Evolutionary conservation across 2,329 filamentous ascomycete genomes (phyloP).

Genomic region (Aspergillus viridinutans): DNA sequence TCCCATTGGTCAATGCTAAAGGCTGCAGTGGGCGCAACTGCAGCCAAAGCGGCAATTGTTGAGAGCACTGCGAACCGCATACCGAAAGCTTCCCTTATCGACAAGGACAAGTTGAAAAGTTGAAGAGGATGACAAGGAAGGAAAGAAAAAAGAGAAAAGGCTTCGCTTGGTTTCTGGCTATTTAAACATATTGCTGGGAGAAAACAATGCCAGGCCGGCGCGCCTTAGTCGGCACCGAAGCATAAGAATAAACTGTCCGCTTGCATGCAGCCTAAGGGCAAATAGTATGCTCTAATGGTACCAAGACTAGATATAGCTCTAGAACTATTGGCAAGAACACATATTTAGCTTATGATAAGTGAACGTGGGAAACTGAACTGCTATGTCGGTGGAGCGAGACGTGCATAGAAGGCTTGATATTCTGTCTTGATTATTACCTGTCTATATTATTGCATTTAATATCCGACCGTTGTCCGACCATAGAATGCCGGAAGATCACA

Average conservation of each 20-base stretch:
- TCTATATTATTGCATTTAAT: too few species aligned
- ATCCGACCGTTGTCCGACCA: too few species aligned
- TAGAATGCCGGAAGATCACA: too few species aligned
- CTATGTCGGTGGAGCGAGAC: too few species aligned
- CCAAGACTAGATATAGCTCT: background rate
- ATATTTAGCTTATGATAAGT: background rate
- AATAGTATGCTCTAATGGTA: background rate
- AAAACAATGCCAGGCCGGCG: background rate
- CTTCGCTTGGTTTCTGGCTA: background rate
- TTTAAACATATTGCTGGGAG: background rate
- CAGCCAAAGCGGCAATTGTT: constrained; percentile 1
- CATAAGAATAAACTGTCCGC: background rate
- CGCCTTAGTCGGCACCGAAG: background rate
- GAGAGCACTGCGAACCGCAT: constrained; percentile 1
- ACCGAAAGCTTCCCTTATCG: background rate
- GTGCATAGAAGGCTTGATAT: too few species aligned
- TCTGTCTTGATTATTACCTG: too few species aligned
- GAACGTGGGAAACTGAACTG: too few species aligned
- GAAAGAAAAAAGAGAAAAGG: background rate
- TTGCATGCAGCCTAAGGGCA: background rate
- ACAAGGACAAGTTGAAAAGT: background rate
- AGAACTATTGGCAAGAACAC: background rate
- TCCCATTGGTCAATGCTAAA: constrained; percentile 5
- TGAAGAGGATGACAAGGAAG: background rate
- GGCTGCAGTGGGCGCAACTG: constrained; percentile 1